Base-by-base conservation (phyloP, 805 yeast genomes). In the Yamadazyma olivae region DNA sequence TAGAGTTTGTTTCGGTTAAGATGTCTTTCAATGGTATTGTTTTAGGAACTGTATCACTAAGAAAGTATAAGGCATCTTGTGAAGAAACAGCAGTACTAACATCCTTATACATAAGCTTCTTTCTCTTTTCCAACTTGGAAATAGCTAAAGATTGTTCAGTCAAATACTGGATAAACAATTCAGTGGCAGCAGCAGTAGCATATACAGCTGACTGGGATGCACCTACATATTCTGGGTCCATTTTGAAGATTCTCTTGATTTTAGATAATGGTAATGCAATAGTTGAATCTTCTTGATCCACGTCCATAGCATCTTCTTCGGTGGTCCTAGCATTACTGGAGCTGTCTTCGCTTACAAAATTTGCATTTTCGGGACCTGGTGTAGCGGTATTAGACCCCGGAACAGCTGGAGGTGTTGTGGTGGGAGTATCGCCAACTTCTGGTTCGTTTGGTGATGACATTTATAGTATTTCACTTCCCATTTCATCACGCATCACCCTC, bases 121-220 rank as follows among this genome's bases (percentile, higher is more conserved):
- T 81, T 30, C 91, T 63, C 43, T 78, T 77, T 19, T 77, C 83
- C 24, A 78, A 64, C 46, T 78, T 75, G 21, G 95, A 84, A 16
- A 70, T 64, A 38, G 80, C 57, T 5, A 78, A 65, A 0, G 93
- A 89, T 51, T 82, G 86, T 51, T 81, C 87, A 1, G 85, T 72
- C 41, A 84, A 68, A 50, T 78, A 75, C 56, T 79, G 81, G 16
- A 84, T 70, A 51, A 85, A 85, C 16, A 83, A 59, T 49, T 85
- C 93, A 0, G 91, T 78, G 6, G 93, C 89, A n/a, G 82, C 70
- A 2, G 86, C 87, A 5, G 85, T 67, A 12, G 87, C 74, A 53
- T 77, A 81, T n/a, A 81, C 85, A 0, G 91, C 87, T 19, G 79
- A 67, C 38, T 76, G 81, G 2, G 88, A 77, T 2, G 86, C 78